These are phyloP conservation scores for Xylaria sp. DNA, from an alignment of 2,329 filamentous ascomycete genomes.

Conservation along the genomic window DNA sequence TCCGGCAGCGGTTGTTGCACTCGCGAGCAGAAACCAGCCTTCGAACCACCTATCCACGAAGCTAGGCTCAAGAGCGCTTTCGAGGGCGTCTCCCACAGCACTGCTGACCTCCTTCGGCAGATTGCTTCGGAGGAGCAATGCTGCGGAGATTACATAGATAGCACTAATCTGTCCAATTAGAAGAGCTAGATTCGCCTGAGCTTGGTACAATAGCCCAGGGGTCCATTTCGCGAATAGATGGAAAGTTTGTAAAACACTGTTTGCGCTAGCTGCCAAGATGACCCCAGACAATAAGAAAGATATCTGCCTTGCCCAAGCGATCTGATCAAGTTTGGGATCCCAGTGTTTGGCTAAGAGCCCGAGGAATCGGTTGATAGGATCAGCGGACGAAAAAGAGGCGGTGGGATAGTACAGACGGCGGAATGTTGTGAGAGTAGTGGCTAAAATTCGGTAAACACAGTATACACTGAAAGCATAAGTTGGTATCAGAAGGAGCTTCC, in stretches of 20 bases:
- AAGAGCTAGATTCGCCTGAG: conserved; percentile 81
- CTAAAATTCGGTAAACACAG: conserved; percentile 83
- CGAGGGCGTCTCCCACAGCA: conserved; percentile 80
- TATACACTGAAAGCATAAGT: conserved; percentile 80
- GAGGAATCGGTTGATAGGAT: conserved; percentile 86
- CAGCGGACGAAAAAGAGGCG: conserved; percentile 72
- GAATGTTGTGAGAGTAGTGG: conserved; percentile 74
- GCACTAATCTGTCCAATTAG: conserved; percentile 83
- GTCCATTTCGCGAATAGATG: conserved; percentile 81
- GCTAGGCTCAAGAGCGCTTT: conserved; percentile 76
- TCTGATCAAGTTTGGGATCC: conserved; percentile 83
- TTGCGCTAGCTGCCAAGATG: conserved; percentile 83
- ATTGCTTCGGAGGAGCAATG: conserved; percentile 80
- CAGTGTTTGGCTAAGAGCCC: conserved; percentile 84
- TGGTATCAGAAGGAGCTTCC: conserved; percentile 69
- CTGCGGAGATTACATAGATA: conserved; percentile 85
- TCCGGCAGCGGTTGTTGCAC: conserved; percentile 72
- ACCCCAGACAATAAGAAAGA: conserved; percentile 85
- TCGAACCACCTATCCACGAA: conserved; percentile 90
- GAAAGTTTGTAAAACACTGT: conserved; percentile 85
- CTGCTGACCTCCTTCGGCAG: conserved; percentile 80
- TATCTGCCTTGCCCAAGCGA: conserved; percentile 85
- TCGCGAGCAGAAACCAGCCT: conserved; percentile 81
- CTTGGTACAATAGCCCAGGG: conserved; percentile 75
- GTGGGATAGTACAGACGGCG: conserved; percentile 64